Conservation (phyloP, 768 basidiomycete species). For the Tricholoma terreum region DNA sequence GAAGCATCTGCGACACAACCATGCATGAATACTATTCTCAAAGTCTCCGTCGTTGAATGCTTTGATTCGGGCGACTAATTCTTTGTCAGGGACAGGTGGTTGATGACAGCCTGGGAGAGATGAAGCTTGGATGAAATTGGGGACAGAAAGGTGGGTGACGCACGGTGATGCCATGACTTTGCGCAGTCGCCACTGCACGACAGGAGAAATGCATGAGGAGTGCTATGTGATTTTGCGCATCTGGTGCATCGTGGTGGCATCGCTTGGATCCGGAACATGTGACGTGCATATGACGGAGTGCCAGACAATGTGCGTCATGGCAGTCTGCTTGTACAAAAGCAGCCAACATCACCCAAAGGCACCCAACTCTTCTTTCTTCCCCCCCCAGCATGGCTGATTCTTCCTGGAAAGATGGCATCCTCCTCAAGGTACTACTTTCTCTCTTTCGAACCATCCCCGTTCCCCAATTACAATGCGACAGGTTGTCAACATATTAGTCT, state of each 20-base stretch:
- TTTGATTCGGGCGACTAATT: conserved; percentile 29
- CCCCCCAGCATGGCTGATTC: conserved; percentile 48
- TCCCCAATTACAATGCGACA: conserved; percentile 17
- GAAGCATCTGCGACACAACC: conserved; percentile 22
- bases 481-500: conserved; percentile 80
- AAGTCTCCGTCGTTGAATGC: conserved; percentile 14
- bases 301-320: not conserved
- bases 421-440: conserved; percentile 62
- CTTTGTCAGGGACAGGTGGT: conserved; percentile 30
- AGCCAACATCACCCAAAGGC: not conserved
- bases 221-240: conserved; percentile 23
- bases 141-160: conserved; percentile 5
- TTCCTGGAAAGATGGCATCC: conserved; percentile 74
- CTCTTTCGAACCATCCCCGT: not conserved
- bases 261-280: not conserved
- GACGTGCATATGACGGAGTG: not conserved
- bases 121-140: not conserved
- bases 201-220: conserved; percentile 30
- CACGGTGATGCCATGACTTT: conserved; percentile 36
- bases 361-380: conserved; percentile 9
- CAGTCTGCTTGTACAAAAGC: conserved; percentile 3
- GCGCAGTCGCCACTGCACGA: conserved; percentile 27
- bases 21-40: conserved; percentile 14
- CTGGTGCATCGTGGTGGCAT: conserved; percentile 6
- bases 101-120: conserved; percentile 30